Base-by-base conservation (phyloP, 2,329 filamentous ascomycete species). In the Erysiphe pulchra region DNA sequence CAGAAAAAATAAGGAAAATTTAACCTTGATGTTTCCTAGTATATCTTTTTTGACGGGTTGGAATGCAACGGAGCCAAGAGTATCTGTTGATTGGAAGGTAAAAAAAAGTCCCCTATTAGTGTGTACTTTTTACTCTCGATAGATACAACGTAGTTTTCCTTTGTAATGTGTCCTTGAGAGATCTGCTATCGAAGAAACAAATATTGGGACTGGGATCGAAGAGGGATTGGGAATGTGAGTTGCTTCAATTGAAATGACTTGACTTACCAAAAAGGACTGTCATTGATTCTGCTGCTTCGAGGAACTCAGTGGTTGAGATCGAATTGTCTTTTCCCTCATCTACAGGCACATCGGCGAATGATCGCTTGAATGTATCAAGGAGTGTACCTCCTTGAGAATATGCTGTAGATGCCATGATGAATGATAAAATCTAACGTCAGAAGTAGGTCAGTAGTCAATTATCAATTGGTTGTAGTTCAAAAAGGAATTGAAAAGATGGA, bases 41-140 rank as follows among this genome's bases (percentile, higher is more conserved):
- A 98, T 81, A 63, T 98, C 90, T 54, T 65, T 80, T 72, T 93
- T 94, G 60, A 95, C 87, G 24, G 83, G 80, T 46, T 70, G 75
- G 65, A 98, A 95, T 52, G 86, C 85, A 32, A 80, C 73, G 40
- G 71, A 70, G 50, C 75, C 75, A 45, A 80, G 66, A 47, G 70
- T 63, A 60, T 79, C 75, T 78, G 44, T 34, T 33, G 37, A 32
- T 20, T 4, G 37, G 49, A 37, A 46, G 9, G 16, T 47, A 16
- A 44, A 28, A 1, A 36, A 16, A 17, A 16, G 24, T 28, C 24
- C 24, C 8, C 7, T 28, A 7, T 28, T 28, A 28, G 24, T 28
- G 24, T 28, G 24, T 28, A 6, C 7, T 28, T 28, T 28, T 28
- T 28, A 28, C 24, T 28, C 8, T 28, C 24, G 24, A 28, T 28